Base-by-base conservation (phyloP, 2,329 filamentous ascomycete genomes). In the Penicillium psychrosexuale region DNA sequence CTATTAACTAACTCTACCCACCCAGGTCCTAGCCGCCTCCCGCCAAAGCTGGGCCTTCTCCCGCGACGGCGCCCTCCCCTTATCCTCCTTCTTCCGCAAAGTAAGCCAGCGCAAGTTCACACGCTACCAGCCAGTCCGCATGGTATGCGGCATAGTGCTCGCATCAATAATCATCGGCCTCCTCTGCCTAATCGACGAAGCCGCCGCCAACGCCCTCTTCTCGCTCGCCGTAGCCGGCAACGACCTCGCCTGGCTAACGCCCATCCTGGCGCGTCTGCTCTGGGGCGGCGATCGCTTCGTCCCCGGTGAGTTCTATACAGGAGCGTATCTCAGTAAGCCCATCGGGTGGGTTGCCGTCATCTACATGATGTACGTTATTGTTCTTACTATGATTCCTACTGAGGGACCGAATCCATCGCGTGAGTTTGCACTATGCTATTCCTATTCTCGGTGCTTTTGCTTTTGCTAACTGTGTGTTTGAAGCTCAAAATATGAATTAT, bases 41-140 rank as follows among this genome's bases (percentile, higher is more conserved):
- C 77, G 83, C 9, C 83, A 86, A 68, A 78, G 75, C 47, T 86
- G 83, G 83, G 83, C 83, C 0, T 85, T 85, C 66, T 81, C 80
- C 12, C 77, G 83, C 27, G 83, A 85, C 60, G 82, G 81, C 7
- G 83, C 82, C 1, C 74, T 85, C 3, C 83, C 83, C 0, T 84
- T 85, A 63, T 82, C 79, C 12, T 68, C 60, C 15, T 84, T 81
- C 69, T 82, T 85, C 70, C 75, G 82, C 24, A 76, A 77, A 17
- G 81, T 85, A 62, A 81, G 77, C 59, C 77, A 78, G 58, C 72
- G 70, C 12, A 76, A 28, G 13, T 31, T 53, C 12, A 61, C 84
- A 43, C 81, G 80, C 24, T 82, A 79, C 61, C 84, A 84, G 44
- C 83, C 83, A 0, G 72, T 84, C 15, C 78, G 82, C 43, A 78